phyloP scores from a whole-genome alignment of 257 asterid genomes.

The Cinchona pubescens region DNA sequence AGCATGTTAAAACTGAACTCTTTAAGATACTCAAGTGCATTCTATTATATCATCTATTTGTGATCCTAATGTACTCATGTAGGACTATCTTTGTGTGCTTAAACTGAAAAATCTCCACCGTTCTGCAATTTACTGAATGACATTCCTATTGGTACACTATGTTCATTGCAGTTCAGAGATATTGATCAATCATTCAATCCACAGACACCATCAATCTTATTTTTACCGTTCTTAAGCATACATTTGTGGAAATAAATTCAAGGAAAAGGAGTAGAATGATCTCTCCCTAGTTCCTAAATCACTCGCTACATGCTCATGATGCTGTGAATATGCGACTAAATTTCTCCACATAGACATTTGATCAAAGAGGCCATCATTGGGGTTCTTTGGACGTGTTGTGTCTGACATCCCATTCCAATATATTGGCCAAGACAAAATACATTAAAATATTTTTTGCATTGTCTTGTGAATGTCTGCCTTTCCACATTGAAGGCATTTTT shows the following conservation, averaged over 20 bases:
- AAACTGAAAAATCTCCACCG: background rate
- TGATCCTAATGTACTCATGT: background rate
- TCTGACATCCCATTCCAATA: background rate
- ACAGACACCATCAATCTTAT: background rate
- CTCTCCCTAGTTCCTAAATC: background rate
- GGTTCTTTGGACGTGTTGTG: background rate
- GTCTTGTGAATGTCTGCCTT: background rate
- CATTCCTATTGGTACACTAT: background rate
- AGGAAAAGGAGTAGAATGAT: background rate
- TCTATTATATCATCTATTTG: background rate
- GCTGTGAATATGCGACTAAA: background rate
- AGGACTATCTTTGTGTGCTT: background rate
- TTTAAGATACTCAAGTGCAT: background rate
- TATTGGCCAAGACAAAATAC: background rate
- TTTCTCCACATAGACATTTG: background rate
- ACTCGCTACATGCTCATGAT: background rate
- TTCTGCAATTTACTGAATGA: background rate
- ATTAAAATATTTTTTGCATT: background rate
- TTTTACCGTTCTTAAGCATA: background rate
- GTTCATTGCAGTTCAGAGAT: background rate
- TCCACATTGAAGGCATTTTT: background rate
- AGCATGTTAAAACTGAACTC: background rate
- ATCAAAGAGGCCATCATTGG: constrained; percentile 3
- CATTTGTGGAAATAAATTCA: background rate
- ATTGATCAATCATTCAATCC: background rate